These are phyloP conservation scores for Pilaira anomala DNA, from an alignment of 192 early-diverging fungal genomes.

Conservation along the genomic window DNA sequence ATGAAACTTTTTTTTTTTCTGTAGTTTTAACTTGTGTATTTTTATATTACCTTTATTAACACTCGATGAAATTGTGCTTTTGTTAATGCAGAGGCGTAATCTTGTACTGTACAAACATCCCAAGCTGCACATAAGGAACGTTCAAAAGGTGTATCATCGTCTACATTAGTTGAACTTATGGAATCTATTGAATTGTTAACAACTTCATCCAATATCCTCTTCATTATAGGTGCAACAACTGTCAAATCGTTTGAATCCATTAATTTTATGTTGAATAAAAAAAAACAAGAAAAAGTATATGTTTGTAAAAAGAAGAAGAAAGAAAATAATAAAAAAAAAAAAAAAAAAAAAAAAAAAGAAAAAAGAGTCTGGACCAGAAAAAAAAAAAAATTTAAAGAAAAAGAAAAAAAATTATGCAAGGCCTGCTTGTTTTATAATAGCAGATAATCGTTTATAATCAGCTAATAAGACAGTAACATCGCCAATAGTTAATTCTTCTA, in stretches of 20 bases:
- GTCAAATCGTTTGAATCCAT: slow-evolving; percentile 7
- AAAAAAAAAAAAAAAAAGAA: background rate
- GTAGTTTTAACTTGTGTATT: background rate
- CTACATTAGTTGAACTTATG: background rate
- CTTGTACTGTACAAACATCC: slow-evolving; percentile 30
- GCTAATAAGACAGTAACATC: slow-evolving; percentile 34
- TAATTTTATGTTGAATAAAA: too few species aligned
- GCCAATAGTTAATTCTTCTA: slow-evolving; percentile 30
- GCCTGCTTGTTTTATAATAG: slow-evolving; percentile 34
- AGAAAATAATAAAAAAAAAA: background rate
- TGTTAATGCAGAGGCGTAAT: slow-evolving; percentile 24
- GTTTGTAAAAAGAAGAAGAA: background rate
- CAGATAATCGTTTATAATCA: slow-evolving; percentile 37
- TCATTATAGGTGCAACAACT: slow-evolving; percentile 23
- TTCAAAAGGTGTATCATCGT: slow-evolving; percentile 36
- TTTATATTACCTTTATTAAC: slow-evolving; percentile 27
- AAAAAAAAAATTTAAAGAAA: background rate
- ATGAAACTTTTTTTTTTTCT: too few species aligned
- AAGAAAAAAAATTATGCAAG: background rate
- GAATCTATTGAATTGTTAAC: slow-evolving; percentile 4
- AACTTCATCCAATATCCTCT: slow-evolving; percentile 23
- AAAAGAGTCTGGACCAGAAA: background rate
- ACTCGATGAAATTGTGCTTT: slow-evolving; percentile 22
- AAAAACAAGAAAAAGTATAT: background rate
- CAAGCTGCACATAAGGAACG: slow-evolving; percentile 32